phyloP scores from a whole-genome alignment of 192 early-diverging fungal species.

The Coemansia sp. region DNA sequence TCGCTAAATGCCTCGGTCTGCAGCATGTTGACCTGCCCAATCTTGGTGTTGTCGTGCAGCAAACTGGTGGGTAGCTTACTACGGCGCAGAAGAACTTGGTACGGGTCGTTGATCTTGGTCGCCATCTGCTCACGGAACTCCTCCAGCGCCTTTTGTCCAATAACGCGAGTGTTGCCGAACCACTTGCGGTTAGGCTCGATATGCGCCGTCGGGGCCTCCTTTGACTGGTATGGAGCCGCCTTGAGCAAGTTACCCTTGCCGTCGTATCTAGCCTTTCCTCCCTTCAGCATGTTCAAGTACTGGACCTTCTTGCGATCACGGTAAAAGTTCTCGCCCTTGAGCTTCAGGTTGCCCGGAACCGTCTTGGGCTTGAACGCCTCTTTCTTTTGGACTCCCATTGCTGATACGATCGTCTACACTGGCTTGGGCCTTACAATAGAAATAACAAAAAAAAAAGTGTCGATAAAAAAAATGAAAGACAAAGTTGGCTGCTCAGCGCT shows the following conservation, averaged over 20 bases:
- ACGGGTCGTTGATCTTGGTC: slow-evolving; percentile 89
- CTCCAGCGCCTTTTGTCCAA: slow-evolving; percentile 92
- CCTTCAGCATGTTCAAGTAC: slow-evolving; percentile 92
- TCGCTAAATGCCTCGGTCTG: slow-evolving; percentile 91
- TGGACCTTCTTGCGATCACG: slow-evolving; percentile 94
- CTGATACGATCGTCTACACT: neutral
- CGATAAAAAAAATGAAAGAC: slow-evolving; percentile 5
- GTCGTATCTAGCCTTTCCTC: slow-evolving; percentile 83
- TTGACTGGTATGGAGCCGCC: slow-evolving; percentile 87
- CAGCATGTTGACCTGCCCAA: slow-evolving; percentile 84
- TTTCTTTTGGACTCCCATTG: slow-evolving; percentile 58
- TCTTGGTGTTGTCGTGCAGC: slow-evolving; percentile 74
- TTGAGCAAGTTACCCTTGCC: slow-evolving; percentile 89
- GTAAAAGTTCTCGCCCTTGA: slow-evolving; percentile 99
- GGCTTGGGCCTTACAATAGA: neutral
- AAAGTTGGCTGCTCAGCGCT: neutral
- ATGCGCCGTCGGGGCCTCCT: slow-evolving; percentile 74
- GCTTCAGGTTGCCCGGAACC: slow-evolving; percentile 69
- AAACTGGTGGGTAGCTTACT: slow-evolving; percentile 97
- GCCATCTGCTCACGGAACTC: slow-evolving; percentile 91
- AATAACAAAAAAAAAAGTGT: neutral
- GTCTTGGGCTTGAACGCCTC: slow-evolving; percentile 51
- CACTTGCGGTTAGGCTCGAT: slow-evolving; percentile 95
- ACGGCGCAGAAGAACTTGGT: slow-evolving; percentile 89
- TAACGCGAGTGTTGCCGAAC: slow-evolving; percentile 98